Evolutionary conservation across 352 stramenopile species (phyloP).

Genomic region (Phytophthora melonis): DNA sequence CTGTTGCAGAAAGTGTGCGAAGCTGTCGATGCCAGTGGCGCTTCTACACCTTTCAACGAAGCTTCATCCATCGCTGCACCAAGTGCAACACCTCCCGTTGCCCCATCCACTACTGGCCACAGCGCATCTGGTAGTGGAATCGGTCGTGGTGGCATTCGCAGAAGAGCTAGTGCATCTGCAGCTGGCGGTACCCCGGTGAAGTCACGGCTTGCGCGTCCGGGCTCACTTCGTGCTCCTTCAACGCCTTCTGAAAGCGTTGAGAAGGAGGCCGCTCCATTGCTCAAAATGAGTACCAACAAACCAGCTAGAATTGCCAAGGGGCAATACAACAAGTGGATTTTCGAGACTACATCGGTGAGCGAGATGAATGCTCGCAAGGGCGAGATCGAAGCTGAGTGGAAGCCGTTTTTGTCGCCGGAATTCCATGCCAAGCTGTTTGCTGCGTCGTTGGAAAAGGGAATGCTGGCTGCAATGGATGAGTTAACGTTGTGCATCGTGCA

Average conservation of each 20-base stretch:
- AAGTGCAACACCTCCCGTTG: slow-evolving; percentile 18
- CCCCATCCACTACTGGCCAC: slow-evolving; percentile 18
- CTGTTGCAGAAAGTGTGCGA: slow-evolving; percentile 83
- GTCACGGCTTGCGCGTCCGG: slow-evolving; percentile 43
- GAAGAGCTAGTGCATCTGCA: slow-evolving; percentile 36
- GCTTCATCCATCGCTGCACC: slow-evolving; percentile 11
- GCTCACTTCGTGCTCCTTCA: slow-evolving; percentile 40
- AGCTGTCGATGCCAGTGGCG: slow-evolving; percentile 41
- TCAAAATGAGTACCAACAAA: slow-evolving; percentile 81
- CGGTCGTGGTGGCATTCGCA: slow-evolving; percentile 27
- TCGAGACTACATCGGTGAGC: slow-evolving; percentile 71
- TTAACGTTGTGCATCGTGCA: slow-evolving; percentile 70
- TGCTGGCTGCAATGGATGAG: slow-evolving; percentile 82
- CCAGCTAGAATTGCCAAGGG: slow-evolving; percentile 63
- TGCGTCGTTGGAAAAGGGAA: slow-evolving; percentile 81
- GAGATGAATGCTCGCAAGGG: slow-evolving; percentile 77
- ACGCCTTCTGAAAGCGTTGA: slow-evolving; percentile 51
- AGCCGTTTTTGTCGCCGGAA: slow-evolving; percentile 68
- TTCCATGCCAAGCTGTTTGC: slow-evolving; percentile 87
- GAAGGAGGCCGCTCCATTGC: slow-evolving; percentile 49
- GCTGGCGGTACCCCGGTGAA: slow-evolving; percentile 38
- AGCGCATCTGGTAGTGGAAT: slow-evolving; percentile 18
- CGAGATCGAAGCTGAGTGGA: slow-evolving; percentile 85
- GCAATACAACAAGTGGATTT: slow-evolving; percentile 88
- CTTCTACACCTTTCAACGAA: slow-evolving; percentile 8